Conservation (phyloP, 2,329 filamentous ascomycete genomes). For the Metarhizium sp. region DNA sequence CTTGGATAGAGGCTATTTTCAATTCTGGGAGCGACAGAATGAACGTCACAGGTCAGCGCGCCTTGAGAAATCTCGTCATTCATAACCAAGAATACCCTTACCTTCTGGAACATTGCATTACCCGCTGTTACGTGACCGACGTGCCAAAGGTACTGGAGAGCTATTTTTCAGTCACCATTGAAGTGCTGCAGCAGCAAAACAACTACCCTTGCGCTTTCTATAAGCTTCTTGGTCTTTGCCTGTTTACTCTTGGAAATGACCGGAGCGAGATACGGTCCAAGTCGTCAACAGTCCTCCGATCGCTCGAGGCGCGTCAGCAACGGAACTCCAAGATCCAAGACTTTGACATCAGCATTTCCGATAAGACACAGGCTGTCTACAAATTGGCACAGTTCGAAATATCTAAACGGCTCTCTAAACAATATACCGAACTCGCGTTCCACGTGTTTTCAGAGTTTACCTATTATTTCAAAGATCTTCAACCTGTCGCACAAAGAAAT, state of each 20-base stretch:
- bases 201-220: constrained; percentile 81
- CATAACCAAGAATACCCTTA: constrained; percentile 84
- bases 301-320: constrained; percentile 68
- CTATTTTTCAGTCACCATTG: constrained; percentile 87
- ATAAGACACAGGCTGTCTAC: constrained; percentile 97
- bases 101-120: constrained; percentile 80
- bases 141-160: constrained; percentile 79
- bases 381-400: constrained; percentile 97
- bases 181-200: constrained; percentile 75
- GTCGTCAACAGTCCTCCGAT: constrained; percentile 70
- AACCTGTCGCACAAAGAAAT: constrained; percentile 77
- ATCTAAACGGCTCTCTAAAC: constrained; percentile 78
- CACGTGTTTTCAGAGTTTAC: constrained; percentile 95
- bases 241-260: constrained; percentile 90
- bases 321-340: constrained; percentile 88
- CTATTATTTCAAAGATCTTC: constrained; percentile 80
- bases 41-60: constrained; percentile 80
- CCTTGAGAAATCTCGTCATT: constrained; percentile 79
- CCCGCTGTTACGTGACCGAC: constrained; percentile 80
- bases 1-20: constrained; percentile 94
- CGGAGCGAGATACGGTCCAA: constrained; percentile 83
- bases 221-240: constrained; percentile 77
- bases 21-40: constrained; percentile 84
- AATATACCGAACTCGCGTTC: constrained; percentile 83
- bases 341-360: constrained; percentile 95